Evolutionary conservation across 2,329 filamentous ascomycete species (phyloP).

Genomic region (Fusarium drepaniforme): DNA sequence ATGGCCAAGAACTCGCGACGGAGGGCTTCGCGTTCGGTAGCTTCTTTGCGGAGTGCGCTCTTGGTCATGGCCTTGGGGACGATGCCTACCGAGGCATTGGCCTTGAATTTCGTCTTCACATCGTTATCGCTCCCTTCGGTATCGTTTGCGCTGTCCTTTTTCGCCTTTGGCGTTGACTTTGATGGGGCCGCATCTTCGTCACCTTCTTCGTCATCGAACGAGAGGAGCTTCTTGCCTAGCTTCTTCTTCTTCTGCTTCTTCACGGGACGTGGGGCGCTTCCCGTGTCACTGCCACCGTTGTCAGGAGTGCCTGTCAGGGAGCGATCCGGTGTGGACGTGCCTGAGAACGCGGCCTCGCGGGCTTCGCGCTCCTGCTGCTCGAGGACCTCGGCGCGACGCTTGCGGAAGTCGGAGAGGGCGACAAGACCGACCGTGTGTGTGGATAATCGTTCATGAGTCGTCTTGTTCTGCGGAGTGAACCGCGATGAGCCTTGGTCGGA

Average conservation of each 20-base stretch:
- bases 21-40: conserved; percentile 81
- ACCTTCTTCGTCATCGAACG: conserved; percentile 78
- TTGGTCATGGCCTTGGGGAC: conserved; percentile 78
- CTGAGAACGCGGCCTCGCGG: conserved; percentile 68
- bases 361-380: conserved; percentile 90
- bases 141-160: conserved; percentile 51
- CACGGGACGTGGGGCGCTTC: conserved; percentile 34
- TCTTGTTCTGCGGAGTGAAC: conserved; percentile 81
- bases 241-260: conserved; percentile 59
- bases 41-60: conserved; percentile 82
- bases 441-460: conserved; percentile 85
- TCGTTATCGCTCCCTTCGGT: conserved; percentile 43
- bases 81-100: conserved; percentile 71
- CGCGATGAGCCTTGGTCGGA: conserved; percentile 62
- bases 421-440: conserved; percentile 92
- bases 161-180: conserved; percentile 46
- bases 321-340: conserved; percentile 61
- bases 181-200: conserved; percentile 60
- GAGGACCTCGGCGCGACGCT: conserved; percentile 92
- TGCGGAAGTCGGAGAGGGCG: conserved; percentile 92
- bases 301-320: conserved; percentile 63
- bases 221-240: conserved; percentile 63
- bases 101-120: conserved; percentile 63
- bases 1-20: conserved; percentile 85
- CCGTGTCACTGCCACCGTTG: conserved; percentile 52